These are phyloP conservation scores for Aethionema arabicum DNA, from an alignment of 345 rosid species.

Conservation along the genomic window DNA sequence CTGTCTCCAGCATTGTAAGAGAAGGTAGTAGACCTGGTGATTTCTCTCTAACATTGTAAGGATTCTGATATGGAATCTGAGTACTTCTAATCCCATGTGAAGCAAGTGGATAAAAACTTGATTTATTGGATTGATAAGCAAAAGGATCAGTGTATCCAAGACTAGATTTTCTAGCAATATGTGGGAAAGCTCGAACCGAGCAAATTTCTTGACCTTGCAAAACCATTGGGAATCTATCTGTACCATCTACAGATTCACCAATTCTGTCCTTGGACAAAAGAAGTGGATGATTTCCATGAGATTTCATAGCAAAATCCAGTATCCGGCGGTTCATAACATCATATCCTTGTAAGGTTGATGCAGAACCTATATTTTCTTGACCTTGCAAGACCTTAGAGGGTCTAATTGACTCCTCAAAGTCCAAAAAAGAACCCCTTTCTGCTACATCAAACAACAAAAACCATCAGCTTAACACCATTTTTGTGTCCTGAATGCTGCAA, in stretches of 20 bases:
- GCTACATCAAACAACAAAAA: conserved; percentile 36
- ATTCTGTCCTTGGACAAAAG: conserved; percentile 44
- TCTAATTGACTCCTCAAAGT: conserved; percentile 82
- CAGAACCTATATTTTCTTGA: conserved; percentile 92
- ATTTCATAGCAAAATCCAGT: conserved; percentile 62
- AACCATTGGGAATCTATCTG: conserved; percentile 70
- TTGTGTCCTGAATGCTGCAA: not conserved
- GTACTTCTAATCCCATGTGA: conserved; percentile 48
- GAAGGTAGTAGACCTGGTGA: conserved; percentile 33
- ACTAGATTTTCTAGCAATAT: conserved; percentile 49
- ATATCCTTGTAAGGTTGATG: conserved; percentile 59
- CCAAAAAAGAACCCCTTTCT: conserved; percentile 59
- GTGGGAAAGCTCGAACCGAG: conserved; percentile 57
- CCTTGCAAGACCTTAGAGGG: conserved; percentile 99
- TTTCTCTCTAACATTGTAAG: conserved; percentile 41
- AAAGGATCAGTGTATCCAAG: conserved; percentile 47
- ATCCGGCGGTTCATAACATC: conserved; percentile 54
- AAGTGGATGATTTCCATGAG: conserved; percentile 52
- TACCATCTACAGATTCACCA: conserved; percentile 44
- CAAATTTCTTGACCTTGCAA: conserved; percentile 99
- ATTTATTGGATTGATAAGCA: conserved; percentile 50
- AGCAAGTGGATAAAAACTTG: conserved; percentile 49
- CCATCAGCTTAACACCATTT: conserved; percentile 16
- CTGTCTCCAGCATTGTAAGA: conserved; percentile 20
- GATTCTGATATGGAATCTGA: conserved; percentile 54